A percentile compares a stretch with the other conserved stretches of the same genome.
phyloP scores from a whole-genome alignment of 495 filamentous ascomycete species.

The Penicillium diatomitis region DNA sequence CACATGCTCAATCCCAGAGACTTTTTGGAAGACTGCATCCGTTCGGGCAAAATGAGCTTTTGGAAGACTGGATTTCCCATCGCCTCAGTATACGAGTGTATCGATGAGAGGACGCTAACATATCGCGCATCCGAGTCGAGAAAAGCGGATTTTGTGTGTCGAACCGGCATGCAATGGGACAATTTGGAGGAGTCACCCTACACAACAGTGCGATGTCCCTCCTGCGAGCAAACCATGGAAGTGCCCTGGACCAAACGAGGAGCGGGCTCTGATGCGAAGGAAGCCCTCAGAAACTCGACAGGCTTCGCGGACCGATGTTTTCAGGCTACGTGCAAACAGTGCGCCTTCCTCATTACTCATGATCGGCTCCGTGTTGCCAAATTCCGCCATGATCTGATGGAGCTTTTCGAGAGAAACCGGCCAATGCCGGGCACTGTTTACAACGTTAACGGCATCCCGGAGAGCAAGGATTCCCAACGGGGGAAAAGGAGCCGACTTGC shows the following conservation, averaged over 20 bases:
- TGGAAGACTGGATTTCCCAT: slow-evolving; percentile 67
- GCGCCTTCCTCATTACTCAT: slow-evolving; percentile 41
- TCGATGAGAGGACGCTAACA: slow-evolving; percentile 51
- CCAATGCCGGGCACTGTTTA: slow-evolving; percentile 59
- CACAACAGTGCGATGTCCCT: slow-evolving; percentile 48
- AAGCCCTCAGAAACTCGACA: slow-evolving; percentile 10
- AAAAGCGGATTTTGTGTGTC: slow-evolving; percentile 36
- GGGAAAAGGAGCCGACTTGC: neutral
- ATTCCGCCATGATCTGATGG: slow-evolving; percentile 45
- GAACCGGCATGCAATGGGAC: slow-evolving; percentile 50
- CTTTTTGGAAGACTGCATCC: slow-evolving; percentile 69
- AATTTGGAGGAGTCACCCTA: slow-evolving; percentile 40
- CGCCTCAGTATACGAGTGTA: slow-evolving; percentile 48
- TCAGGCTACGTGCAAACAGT: slow-evolving; percentile 26
- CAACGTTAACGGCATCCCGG: slow-evolving; percentile 24
- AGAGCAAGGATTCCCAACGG: neutral
- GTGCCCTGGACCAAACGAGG: slow-evolving; percentile 18
- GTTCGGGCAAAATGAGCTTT: slow-evolving; percentile 47
- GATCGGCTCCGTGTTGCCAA: slow-evolving; percentile 41
- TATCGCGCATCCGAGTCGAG: slow-evolving; percentile 45
- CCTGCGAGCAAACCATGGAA: slow-evolving; percentile 28
- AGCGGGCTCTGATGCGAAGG: slow-evolving; percentile 3
- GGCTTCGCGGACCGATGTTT: slow-evolving; percentile 60
- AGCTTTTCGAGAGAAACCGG: slow-evolving; percentile 27
- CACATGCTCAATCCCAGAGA: slow-evolving; percentile 72